Evolutionary conservation across 139 green algal genomes (phyloP).

Genomic region (Ettlia oleoabundans): DNA sequence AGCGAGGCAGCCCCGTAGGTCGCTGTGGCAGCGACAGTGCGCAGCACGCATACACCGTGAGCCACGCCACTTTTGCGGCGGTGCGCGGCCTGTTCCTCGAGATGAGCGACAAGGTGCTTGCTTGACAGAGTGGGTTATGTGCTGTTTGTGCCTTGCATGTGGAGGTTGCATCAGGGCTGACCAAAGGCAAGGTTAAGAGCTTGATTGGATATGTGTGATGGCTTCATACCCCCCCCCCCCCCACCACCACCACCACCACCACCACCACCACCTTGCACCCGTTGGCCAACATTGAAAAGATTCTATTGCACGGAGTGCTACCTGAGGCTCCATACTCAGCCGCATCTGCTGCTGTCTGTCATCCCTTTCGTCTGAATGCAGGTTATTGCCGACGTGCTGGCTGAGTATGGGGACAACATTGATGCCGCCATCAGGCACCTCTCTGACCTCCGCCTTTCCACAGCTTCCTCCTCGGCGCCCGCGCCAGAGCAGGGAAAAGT

Average conservation of each 20-base stretch:
- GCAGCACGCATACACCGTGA: constrained; percentile 30
- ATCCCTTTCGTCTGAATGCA: constrained; percentile 31
- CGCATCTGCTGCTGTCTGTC: neutral
- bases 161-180: too few species aligned
- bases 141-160: neutral
- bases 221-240: too few species aligned
- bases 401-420: constrained; percentile 79
- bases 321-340: too few species aligned
- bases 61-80: constrained; percentile 49
- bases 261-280: too few species aligned
- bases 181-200: too few species aligned
- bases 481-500: neutral
- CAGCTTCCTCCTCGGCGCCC: neutral
- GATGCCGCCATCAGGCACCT: constrained; percentile 81
- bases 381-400: constrained; percentile 70
- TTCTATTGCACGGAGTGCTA: neutral
- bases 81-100: constrained; percentile 69
- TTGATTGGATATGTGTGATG: too few species aligned
- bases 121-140: too few species aligned
- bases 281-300: too few species aligned
- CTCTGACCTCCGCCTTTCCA: constrained; percentile 64
- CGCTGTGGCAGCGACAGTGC: neutral
- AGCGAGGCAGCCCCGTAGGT: constrained; percentile 19
- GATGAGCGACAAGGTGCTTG: constrained; percentile 72
- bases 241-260: too few species aligned